Evolutionary conservation across 148 eudicot genomes (phyloP).

Genomic region (Nepenthes mirabilis): DNA sequence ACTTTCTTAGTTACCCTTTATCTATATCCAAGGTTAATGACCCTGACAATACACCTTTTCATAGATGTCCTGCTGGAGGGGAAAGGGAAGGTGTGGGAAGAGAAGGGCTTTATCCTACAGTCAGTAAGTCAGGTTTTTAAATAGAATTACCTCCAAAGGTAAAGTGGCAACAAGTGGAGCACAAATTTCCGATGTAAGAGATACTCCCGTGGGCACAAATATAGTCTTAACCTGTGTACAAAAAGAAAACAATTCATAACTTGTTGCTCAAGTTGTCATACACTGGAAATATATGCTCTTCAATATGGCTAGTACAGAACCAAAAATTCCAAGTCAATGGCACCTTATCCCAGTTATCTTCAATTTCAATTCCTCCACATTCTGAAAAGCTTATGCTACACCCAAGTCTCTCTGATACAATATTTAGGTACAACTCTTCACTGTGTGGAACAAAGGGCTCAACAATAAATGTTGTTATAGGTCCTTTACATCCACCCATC

Average conservation of each 20-base stretch:
- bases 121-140: neutral
- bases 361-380: constrained; percentile 99
- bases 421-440: constrained; percentile 87
- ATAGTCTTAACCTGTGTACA: constrained; percentile 82
- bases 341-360: constrained; percentile 99
- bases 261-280: neutral
- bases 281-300: neutral
- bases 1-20: too few relatives aligned
- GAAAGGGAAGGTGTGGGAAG: neutral
- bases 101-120: neutral
- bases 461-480: constrained; percentile 89
- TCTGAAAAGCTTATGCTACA: constrained; percentile 93
- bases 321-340: neutral
- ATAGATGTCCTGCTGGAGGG: too few relatives aligned
- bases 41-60: too few relatives aligned
- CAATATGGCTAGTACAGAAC: neutral
- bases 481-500: constrained; percentile 99
- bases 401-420: constrained; percentile 94
- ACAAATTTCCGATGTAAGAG: constrained; percentile 70
- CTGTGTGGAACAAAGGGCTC: constrained; percentile 93
- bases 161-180: constrained; percentile 96
- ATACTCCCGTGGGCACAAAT: constrained; percentile 63
- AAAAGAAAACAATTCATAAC: constrained; percentile 7
- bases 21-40: too few relatives aligned
- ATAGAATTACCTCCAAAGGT: constrained; percentile 74